These are phyloP conservation scores for Kingdonia uniflora DNA, from an alignment of 164 flowering plant species.

Conservation along the genomic window DNA sequence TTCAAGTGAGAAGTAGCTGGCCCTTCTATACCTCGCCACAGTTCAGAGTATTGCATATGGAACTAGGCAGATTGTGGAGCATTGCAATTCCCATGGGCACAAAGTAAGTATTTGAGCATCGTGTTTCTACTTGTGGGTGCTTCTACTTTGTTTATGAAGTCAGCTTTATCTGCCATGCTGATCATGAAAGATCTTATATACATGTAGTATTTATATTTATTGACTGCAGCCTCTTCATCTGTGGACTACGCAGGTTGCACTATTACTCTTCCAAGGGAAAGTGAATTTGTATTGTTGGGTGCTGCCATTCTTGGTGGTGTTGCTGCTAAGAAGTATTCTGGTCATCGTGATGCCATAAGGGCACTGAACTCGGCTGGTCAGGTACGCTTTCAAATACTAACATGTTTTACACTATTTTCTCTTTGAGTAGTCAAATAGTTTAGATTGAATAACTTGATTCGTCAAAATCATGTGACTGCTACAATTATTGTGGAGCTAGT, in stretches of 20 bases:
- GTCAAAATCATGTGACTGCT: too few species aligned
- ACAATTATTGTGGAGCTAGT: too few species aligned
- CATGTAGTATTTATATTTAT: background rate
- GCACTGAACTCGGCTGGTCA: constrained; percentile 88
- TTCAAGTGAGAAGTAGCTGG: constrained; percentile 76
- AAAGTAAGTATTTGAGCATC: constrained; percentile 36
- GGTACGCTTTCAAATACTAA: constrained; percentile 32
- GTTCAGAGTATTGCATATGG: constrained; percentile 94
- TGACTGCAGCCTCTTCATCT: background rate
- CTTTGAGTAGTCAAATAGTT: background rate
- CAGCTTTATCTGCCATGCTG: too few species aligned
- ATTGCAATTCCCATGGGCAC: constrained; percentile 92
- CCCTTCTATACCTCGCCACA: constrained; percentile 80
- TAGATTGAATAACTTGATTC: background rate
- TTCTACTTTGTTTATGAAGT: too few species aligned
- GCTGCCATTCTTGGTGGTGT: constrained; percentile 97
- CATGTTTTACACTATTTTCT: background rate
- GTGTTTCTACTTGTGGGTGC: background rate
- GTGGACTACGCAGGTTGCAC: constrained; percentile 47
- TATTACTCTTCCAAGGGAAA: constrained; percentile 81
- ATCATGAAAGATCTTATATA: background rate
- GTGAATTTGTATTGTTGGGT: constrained; percentile 81
- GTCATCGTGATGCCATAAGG: constrained; percentile 77
- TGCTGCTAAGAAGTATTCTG: constrained; percentile 66
- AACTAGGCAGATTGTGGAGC: constrained; percentile 95